Base-by-base conservation (phyloP, 2,329 filamentous ascomycete genomes). In the Penicillium crustosum region DNA sequence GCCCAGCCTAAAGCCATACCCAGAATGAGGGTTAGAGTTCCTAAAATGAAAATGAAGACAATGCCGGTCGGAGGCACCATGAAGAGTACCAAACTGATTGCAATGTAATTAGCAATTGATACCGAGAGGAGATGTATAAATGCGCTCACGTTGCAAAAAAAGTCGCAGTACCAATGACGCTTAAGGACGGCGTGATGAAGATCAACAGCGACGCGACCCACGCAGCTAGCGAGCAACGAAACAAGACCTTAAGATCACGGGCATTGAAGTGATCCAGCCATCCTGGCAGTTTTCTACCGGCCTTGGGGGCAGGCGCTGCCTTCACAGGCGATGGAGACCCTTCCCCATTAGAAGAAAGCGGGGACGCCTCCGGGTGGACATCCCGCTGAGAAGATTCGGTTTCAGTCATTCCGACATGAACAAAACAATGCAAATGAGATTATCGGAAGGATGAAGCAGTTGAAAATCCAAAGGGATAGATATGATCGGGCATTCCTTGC, bases 1-100 rank as follows among this genome's bases (percentile, higher is more conserved):
- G 72, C 78, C 79, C 80, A 82, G 5, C 75, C 79, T 0, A 81
- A 63, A 33, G 72, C 77, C 65, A 82, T 79, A 19, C 80, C 80
- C 2, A 81, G 13, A 4, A 82, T 66, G 4, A 82, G 67, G 0
- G 80, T 77, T 0, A 79, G 36, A 0, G 73, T 66, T 10, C 68
- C 77, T 6, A 82, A 68, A 2, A 82, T 60, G 57, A 79, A 79
- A 39, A 82, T 66, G 36, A 79, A 77, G 1, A 82, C 63, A 15
- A 81, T 81, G 4, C 75, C 75, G 2, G 75, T 73, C 0, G 80
- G 79, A 0, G 81, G 80, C 0, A 77, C 71, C 25, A 82, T 79
- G 31, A 78, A 77, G 12, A 81, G 67, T 2, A 81, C 69, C 51
- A 74, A 50, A 31, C 70, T 73, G 43, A 23, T n/a, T 6, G 6